Percentiles rank a stretch among this genome's conserved stretches.
These are phyloP conservation scores for Pythium insidiosum DNA, from an alignment of 352 stramenopile genomes.

Conservation along the genomic window DNA sequence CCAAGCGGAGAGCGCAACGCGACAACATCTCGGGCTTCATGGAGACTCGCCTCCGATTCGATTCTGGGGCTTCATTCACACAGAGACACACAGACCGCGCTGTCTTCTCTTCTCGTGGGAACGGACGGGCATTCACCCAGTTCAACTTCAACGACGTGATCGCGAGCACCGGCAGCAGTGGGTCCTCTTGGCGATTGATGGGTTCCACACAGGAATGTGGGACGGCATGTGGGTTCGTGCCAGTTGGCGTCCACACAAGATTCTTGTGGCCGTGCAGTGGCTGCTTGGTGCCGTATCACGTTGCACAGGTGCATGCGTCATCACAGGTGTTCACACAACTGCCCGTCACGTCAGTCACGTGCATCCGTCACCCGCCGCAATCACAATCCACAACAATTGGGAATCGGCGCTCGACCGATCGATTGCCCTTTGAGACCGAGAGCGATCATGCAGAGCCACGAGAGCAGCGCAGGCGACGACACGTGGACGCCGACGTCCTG, in stretches of 20 bases:
- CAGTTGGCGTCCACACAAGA: constrained; percentile 2
- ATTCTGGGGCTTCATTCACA: neutral
- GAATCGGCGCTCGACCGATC: too few relatives aligned
- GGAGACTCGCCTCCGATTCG: neutral
- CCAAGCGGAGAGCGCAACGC: constrained; percentile 6
- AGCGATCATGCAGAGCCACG: too few relatives aligned
- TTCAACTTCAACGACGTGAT: neutral
- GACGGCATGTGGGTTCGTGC: neutral
- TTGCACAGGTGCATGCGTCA: constrained; percentile 4
- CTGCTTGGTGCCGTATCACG: too few relatives aligned
- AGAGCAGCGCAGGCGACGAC: too few relatives aligned
- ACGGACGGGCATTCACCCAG: too few relatives aligned
- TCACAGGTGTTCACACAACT: neutral
- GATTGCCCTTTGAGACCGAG: too few relatives aligned
- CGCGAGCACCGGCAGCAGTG: too few relatives aligned
- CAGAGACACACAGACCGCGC: too few relatives aligned
- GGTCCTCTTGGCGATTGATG: too few relatives aligned
- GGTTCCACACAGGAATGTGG: constrained; percentile 1
- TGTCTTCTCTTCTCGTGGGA: too few relatives aligned
- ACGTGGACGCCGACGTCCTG: constrained; percentile 69
- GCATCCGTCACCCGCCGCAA: neutral
- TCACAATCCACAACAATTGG: neutral
- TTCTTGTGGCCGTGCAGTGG: constrained; percentile 6
- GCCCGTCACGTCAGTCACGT: neutral
- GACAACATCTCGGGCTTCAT: neutral